phyloP scores from a whole-genome alignment of 108 stramenopile species.

The Cyclostephanos tholiformis region DNA sequence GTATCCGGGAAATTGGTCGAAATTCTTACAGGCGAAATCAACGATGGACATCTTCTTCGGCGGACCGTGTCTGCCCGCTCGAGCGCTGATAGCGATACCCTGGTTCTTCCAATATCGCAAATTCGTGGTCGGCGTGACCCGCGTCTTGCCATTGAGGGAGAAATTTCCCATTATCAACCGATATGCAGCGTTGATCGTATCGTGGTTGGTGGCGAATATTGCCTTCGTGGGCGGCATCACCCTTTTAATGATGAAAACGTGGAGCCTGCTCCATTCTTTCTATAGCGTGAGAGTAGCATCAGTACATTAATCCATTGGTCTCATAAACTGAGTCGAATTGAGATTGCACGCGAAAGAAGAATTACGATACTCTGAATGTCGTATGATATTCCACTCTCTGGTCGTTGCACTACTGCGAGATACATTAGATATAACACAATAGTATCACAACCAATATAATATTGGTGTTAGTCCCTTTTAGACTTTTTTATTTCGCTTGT shows the following conservation, averaged over 20 bases:
- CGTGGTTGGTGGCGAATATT: slow-evolving; percentile 36
- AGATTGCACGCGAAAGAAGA: too few species aligned
- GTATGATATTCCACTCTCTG: too few species aligned
- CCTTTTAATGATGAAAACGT: slow-evolving; percentile 23
- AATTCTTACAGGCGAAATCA: slow-evolving; percentile 27
- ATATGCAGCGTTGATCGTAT: slow-evolving; percentile 18
- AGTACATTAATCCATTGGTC: background rate
- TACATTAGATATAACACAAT: too few species aligned
- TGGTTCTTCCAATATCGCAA: slow-evolving; percentile 50
- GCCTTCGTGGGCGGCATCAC: slow-evolving; percentile 28
- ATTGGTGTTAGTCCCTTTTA: background rate
- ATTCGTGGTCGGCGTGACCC: slow-evolving; percentile 30
- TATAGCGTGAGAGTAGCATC: background rate
- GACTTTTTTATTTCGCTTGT: background rate
- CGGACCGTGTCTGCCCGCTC: slow-evolving; percentile 45
- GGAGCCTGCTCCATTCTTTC: slow-evolving; percentile 22
- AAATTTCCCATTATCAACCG: slow-evolving; percentile 50
- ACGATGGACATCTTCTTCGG: slow-evolving; percentile 49
- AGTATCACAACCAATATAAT: too few species aligned
- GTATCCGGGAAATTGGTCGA: slow-evolving; percentile 19
- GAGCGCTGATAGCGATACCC: slow-evolving; percentile 46
- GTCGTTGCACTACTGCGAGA: too few species aligned
- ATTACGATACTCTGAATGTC: too few species aligned
- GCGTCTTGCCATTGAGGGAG: slow-evolving; percentile 30
- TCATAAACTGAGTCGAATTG: too few species aligned